Evolutionary conservation across 1,139 yeast species (phyloP), one percentile per base, ranked within the genome.

Genomic region (Pichia cactophila): DNA sequence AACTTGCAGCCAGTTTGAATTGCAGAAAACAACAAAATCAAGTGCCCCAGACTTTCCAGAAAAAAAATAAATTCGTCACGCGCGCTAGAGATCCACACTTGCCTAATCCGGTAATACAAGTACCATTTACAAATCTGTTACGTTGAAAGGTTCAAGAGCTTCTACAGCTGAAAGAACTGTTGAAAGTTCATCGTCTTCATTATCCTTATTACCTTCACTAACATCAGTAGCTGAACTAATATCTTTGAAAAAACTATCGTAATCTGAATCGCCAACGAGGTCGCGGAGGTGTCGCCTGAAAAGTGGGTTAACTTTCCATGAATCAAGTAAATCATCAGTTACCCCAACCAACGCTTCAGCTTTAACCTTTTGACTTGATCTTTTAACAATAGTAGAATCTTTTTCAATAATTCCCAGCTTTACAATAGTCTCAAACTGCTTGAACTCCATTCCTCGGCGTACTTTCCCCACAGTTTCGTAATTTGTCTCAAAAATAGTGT

Each of bases 401-500:
- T 51, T 49, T 9, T 54, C 38, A 8, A 9, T 8, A 4, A 26
- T 50, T 26, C 50, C 51, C 11, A 53, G 43, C 36, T 52, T 48
- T 38, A 61, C 46, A 9, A 60, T 45, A 6, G 54, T 50, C 5
- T 56, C 41, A 46, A 62, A 62, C 28, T 56, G 59, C 10, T 47
- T 50, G 36, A 57, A 50, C 17, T 51, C 54, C n/a, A 62, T 52
- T 2, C 66, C 65, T 9, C 65, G 45, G 17, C 54, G 55, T 54
- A 28, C 41, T 26, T 41, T 51, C 49, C 39, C 56, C 38, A 41
- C 29, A 2, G 48, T 43, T 40, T 56, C 54, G 47, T 61, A 61
- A 23, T 58, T 51, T 26, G 58, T 52, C 48, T 63, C 67, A 54
- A 63, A 63, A 16, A 62, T 48, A 2, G 48, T 44, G 28, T 51